Conservation (phyloP, 805 yeast genomes). For the Hanseniaspora pseudoguilliermondii region DNA sequence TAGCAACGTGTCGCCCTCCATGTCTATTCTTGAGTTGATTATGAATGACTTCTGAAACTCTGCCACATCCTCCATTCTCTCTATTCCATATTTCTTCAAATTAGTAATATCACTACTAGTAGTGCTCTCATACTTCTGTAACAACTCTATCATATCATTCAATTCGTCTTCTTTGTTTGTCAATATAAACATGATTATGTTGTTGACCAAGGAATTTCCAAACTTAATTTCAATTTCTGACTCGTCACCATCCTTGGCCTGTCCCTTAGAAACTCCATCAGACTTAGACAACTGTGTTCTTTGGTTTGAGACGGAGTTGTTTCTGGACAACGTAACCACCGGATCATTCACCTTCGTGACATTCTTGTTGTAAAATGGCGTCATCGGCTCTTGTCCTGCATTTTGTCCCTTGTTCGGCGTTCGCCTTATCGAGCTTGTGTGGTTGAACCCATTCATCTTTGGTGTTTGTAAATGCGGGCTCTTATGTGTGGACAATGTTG, state of each 20-base stretch:
- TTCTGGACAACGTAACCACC: not conserved
- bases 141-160: not conserved
- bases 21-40: slow-evolving; percentile 71
- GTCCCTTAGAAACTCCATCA: not conserved
- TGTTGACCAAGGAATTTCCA: not conserved
- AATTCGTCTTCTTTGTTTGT: not conserved
- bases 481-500: slow-evolving; percentile 1
- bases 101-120: not conserved
- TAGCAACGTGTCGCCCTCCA: slow-evolving; percentile 85
- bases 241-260: not conserved
- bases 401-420: slow-evolving; percentile 16
- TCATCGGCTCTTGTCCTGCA: slow-evolving; percentile 26
- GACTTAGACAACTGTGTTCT: not conserved
- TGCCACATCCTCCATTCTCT: not conserved
- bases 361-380: slow-evolving; percentile 4
- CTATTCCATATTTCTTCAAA: not conserved
- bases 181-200: not conserved
- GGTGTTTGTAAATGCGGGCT: not conserved
- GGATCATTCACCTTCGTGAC: not conserved
- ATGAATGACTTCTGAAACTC: slow-evolving; percentile 30
- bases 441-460: not conserved
- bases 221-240: not conserved
- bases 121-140: not conserved
- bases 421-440: not conserved
- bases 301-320: not conserved